A percentile compares a stretch with the other conserved stretches of the same genome.
These are phyloP conservation scores for Polygonum aviculare DNA, from an alignment of 148 eudicot genomes.

Conservation along the genomic window DNA sequence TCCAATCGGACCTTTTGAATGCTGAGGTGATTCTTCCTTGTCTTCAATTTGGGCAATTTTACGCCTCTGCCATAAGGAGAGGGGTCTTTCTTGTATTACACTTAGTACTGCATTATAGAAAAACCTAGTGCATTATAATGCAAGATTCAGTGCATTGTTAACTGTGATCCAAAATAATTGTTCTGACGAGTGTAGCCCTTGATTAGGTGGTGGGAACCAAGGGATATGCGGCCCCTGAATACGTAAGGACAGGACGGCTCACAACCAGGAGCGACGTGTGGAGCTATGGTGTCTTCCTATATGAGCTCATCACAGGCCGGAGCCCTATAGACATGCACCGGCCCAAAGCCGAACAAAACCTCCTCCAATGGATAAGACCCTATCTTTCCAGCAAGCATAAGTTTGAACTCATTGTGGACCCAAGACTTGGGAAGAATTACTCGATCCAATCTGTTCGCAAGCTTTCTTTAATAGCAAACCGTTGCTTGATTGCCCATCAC, in stretches of 20 bases:
- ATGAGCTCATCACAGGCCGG: conserved; percentile 88
- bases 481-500: conserved; percentile 60
- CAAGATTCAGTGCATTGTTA: too few species aligned
- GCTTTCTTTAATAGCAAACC: conserved; percentile 63
- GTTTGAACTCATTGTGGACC: conserved; percentile 66
- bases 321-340: conserved; percentile 71
- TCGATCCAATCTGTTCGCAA: conserved; percentile 53
- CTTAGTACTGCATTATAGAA: too few species aligned
- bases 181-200: neutral
- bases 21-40: neutral
- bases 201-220: conserved; percentile 83
- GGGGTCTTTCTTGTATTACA: too few species aligned
- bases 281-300: conserved; percentile 91
- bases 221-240: conserved; percentile 98
- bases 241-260: conserved; percentile 80
- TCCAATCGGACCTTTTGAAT: neutral
- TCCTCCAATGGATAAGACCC: conserved; percentile 82
- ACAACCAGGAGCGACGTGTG: conserved; percentile 84
- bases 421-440: conserved; percentile 52
- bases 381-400: conserved; percentile 62
- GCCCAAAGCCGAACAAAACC: conserved; percentile 80
- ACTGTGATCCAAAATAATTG: neutral
- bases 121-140: too few species aligned
- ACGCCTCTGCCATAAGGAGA: too few species aligned
- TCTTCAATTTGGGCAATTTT: neutral